Evolutionary conservation across 208 protist genomes (phyloP).

Genomic region (Wallacemonas rigidus): DNA sequence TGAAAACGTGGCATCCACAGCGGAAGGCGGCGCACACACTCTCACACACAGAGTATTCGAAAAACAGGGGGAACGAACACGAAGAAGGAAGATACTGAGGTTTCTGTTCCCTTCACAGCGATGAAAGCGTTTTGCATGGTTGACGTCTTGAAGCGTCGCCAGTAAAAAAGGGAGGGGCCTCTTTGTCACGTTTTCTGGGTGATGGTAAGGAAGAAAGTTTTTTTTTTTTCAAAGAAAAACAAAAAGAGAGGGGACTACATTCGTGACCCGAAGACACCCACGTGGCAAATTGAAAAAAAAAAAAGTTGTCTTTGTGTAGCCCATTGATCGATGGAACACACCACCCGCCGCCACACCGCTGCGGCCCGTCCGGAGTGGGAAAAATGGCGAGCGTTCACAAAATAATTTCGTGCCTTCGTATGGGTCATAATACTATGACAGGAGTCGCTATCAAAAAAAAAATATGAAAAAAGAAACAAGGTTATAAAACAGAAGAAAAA

Average conservation of each 20-base stretch:
- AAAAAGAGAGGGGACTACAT: neutral
- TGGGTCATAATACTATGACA: neutral
- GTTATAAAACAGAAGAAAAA: neutral
- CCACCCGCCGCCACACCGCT: no score
- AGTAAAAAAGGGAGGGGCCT: slow-evolving; percentile 1
- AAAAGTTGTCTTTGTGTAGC: no score
- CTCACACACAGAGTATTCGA: no score
- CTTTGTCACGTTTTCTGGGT: neutral
- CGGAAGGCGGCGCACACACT: no score
- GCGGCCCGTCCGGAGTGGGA: neutral
- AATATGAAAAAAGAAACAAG: slow-evolving; percentile 24
- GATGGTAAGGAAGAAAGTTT: neutral
- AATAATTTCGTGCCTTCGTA: neutral
- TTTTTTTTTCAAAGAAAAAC: slow-evolving; percentile 11
- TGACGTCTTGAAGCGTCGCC: slow-evolving; percentile 17
- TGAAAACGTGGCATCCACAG: no score
- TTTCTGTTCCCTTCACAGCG: neutral
- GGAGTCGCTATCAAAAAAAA: slow-evolving; percentile 15
- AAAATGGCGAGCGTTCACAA: neutral
- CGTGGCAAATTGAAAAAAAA: no score
- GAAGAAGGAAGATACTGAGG: neutral
- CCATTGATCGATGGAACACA: no score
- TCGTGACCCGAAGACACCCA: no score
- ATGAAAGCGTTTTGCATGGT: neutral
- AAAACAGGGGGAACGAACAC: no score